Evolutionary conservation across 2,329 filamentous ascomycete genomes (phyloP).

Genomic region (Arthrinium phaeospermum): DNA sequence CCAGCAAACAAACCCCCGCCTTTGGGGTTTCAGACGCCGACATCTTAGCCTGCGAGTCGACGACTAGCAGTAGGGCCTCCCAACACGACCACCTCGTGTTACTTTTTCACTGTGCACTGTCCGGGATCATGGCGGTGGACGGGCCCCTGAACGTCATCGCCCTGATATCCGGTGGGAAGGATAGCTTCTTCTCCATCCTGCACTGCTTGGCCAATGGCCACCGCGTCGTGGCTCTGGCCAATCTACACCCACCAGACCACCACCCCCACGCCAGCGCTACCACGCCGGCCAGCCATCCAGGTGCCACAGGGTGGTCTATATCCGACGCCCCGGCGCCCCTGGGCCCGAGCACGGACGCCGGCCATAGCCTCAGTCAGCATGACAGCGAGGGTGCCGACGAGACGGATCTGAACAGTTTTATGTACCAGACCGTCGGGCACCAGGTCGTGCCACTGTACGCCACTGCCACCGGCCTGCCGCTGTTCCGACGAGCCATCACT

Average conservation of each 20-base stretch:
- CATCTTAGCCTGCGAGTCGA: not conserved
- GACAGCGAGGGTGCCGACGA: constrained; percentile 44
- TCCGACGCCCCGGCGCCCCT: not conserved
- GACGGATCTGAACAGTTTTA: constrained; percentile 91
- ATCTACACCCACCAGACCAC: constrained; percentile 69
- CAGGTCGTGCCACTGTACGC: constrained; percentile 85
- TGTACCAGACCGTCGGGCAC: constrained; percentile 99
- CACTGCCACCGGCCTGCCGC: constrained; percentile 76
- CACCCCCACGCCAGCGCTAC: not conserved
- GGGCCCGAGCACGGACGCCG: constrained; percentile 15
- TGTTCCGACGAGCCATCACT: constrained; percentile 80
- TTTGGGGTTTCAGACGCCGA: not conserved
- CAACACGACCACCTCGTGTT: not conserved
- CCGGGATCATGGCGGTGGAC: constrained; percentile 46
- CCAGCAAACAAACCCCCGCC: constrained; percentile 1
- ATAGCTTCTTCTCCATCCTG: constrained; percentile 91
- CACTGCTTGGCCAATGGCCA: constrained; percentile 91
- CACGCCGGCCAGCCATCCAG: constrained; percentile 24
- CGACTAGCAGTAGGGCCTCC: not conserved
- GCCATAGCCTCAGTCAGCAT: constrained; percentile 20
- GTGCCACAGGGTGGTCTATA: constrained; percentile 14
- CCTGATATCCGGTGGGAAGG: constrained; percentile 94
- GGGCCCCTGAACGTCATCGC: constrained; percentile 77
- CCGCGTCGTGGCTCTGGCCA: constrained; percentile 84
- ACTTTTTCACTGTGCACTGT: constrained; percentile 5